Base-by-base conservation (phyloP, 768 basidiomycete genomes). In the Lyophyllum atratum region DNA sequence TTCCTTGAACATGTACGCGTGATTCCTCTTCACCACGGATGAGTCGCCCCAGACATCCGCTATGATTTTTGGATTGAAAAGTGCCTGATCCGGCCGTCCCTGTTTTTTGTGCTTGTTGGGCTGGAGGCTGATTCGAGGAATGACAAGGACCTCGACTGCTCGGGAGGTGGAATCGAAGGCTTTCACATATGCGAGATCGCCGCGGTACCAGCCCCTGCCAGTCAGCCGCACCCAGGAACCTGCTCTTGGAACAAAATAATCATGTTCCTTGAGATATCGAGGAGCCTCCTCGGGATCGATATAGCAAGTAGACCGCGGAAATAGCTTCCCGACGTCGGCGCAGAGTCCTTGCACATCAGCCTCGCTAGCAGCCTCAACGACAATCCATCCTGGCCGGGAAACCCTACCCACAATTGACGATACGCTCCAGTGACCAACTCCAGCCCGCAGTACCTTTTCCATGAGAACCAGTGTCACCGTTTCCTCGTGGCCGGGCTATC, bases 341-440 rank as follows among this genome's bases (percentile, higher is more conserved):
- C 55, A 56, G 7, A 56, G 11, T 10, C 14, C 24, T 9, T 51
- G 55, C 2, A 56, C 55, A 34, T 56, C 49, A 4, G 1, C 6
- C 19, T 50, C 17, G 4, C 19, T 43, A 12, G 39, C 2, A 11
- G 55, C 55, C 29, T 56, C 55, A 10, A 56, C 28, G 12, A 50
- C 40, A 29, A 56, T 56, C 29, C 55, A 56, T 17, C 55, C 55
- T 21, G 55, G 55, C 10, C 39, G 28, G 10, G 49, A 50, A 25
- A 37, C 55, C 17, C 43, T 21, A 1, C 55, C 55, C n/a, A 50
- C 22, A 12, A 56, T 45, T 7, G 55, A 50, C 21, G 21, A 14
- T 6, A 55, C 31, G 10, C 14, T 14, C 40, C 48, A 56, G 28
- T 3, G 11, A 3, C 14, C 4, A 4, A 24, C 26, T 12, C 22